Evolutionary conservation across 352 stramenopile genomes (phyloP).

Genomic region (Thalassiosira mediterranea): DNA sequence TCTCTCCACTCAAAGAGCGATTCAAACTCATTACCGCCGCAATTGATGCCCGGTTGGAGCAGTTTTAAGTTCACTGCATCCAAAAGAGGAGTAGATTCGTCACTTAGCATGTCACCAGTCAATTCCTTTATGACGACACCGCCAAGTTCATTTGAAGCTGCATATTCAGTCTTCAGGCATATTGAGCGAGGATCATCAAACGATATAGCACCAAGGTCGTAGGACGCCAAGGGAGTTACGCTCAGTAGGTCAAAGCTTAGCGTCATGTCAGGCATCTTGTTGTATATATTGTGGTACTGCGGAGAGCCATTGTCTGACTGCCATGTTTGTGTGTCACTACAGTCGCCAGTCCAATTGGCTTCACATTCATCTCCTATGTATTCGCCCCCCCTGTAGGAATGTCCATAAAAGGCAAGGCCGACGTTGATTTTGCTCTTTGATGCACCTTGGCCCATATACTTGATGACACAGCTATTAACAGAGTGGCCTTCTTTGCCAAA

Average conservation of each 20-base stretch:
- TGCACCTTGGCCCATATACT: slow-evolving; percentile 5
- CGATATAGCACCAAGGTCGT: background rate
- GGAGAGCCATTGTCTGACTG: slow-evolving; percentile 6
- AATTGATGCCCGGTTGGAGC: slow-evolving; percentile 4
- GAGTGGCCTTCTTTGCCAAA: background rate
- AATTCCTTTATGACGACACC: slow-evolving; percentile 11
- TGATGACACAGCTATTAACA: slow-evolving; percentile 5
- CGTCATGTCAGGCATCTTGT: slow-evolving; percentile 1
- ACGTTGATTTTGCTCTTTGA: slow-evolving; percentile 11
- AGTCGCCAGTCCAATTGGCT: slow-evolving; percentile 11
- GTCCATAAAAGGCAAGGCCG: slow-evolving; percentile 12
- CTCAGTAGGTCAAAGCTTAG: background rate
- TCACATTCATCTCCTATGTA: slow-evolving; percentile 5
- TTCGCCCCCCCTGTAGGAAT: background rate
- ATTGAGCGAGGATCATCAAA: slow-evolving; percentile 14
- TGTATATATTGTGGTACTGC: slow-evolving; percentile 13
- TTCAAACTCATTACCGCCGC: slow-evolving; percentile 3
- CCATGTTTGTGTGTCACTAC: slow-evolving; percentile 1
- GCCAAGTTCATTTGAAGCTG: slow-evolving; percentile 5
- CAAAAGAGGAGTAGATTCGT: slow-evolving; percentile 1
- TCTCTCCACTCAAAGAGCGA: slow-evolving; percentile 8
- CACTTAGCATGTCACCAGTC: slow-evolving; percentile 8
- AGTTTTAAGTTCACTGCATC: slow-evolving; percentile 12
- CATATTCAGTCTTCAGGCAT: slow-evolving; percentile 16
- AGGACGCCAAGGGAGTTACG: slow-evolving; percentile 2